Conservation (phyloP, 1,284 basidiomycete genomes). For the Apiotrichum siamense region DNA sequence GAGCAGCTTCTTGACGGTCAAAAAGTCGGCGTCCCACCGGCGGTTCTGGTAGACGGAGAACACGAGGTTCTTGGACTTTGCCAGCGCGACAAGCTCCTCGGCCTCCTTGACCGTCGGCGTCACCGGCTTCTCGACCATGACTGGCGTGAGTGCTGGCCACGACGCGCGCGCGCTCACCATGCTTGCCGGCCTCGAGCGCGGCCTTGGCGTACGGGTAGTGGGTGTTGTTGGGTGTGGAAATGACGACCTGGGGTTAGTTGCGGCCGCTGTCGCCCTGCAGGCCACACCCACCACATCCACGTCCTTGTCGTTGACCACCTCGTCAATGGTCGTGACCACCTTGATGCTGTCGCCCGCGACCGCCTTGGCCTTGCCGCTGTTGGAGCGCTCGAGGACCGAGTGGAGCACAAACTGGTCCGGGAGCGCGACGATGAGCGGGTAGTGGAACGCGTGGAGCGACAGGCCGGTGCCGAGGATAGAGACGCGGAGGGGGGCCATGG, state of each 20-base stretch:
- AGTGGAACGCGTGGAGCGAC: slow-evolving; percentile 67
- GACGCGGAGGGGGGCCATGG: slow-evolving; percentile 55
- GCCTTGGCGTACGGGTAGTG: slow-evolving; percentile 58
- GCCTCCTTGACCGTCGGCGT: slow-evolving; percentile 63
- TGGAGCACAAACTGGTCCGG: slow-evolving; percentile 65
- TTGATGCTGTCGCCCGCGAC: slow-evolving; percentile 35
- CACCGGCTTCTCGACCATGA: slow-evolving; percentile 77
- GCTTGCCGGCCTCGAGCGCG: slow-evolving; percentile 65
- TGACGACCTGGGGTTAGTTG: slow-evolving; percentile 47
- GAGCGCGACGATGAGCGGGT: slow-evolving; percentile 69
- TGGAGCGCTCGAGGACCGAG: slow-evolving; percentile 53
- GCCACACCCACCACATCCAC: slow-evolving; percentile 43
- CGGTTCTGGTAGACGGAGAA: slow-evolving; percentile 69
- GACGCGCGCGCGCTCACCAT: slow-evolving; percentile 52
- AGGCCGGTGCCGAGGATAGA: slow-evolving; percentile 71
- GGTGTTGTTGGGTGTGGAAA: slow-evolving; percentile 72
- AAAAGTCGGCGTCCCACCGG: slow-evolving; percentile 56
- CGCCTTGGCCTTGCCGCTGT: slow-evolving; percentile 26
- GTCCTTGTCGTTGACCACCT: slow-evolving; percentile 42
- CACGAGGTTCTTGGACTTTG: slow-evolving; percentile 60
- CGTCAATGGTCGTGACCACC: slow-evolving; percentile 42
- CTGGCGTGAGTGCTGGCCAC: slow-evolving; percentile 15
- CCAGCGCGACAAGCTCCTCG: slow-evolving; percentile 60
- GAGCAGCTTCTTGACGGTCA: slow-evolving; percentile 64
- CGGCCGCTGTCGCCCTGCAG: background rate